A percentile compares a stretch with the other conserved stretches of the same genome.
These are phyloP conservation scores for Pluteus cervinus DNA, from an alignment of 768 basidiomycete genomes.

Conservation along the genomic window DNA sequence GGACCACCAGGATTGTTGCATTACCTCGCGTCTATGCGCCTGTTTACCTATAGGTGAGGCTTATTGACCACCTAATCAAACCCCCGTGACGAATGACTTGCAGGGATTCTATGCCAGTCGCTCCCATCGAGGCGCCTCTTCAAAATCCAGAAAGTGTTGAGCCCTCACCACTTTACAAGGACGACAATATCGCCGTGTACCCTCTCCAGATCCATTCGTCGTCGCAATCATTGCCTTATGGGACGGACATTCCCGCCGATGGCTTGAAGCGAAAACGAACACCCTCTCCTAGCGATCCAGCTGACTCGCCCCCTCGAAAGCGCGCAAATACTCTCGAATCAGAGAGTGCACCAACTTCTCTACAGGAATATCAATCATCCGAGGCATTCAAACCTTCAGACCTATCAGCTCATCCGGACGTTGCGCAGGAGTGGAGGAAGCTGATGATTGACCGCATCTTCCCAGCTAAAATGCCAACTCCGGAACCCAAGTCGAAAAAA, in stretches of 20 bases:
- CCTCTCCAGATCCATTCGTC: constrained; percentile 41
- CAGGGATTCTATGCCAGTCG: constrained; percentile 48
- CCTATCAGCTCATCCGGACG: constrained; percentile 38
- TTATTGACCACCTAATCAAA: not conserved
- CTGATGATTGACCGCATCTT: constrained; percentile 59
- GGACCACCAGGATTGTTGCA: constrained; percentile 76
- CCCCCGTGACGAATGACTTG: constrained; percentile 5
- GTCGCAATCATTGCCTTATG: constrained; percentile 2
- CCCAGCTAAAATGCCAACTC: constrained; percentile 28
- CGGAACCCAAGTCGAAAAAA: constrained; percentile 7
- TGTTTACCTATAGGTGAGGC: constrained; percentile 61
- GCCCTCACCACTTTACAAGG: constrained; percentile 58
- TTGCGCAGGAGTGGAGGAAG: constrained; percentile 51
- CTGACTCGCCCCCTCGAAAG: constrained; percentile 32
- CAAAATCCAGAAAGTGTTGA: constrained; percentile 20
- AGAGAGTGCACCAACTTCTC: too few relatives aligned
- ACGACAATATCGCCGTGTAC: constrained; percentile 61
- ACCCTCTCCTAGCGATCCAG: constrained; percentile 28
- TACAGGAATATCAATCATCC: too few relatives aligned
- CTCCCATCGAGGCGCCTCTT: constrained; percentile 34
- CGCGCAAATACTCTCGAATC: constrained; percentile 15
- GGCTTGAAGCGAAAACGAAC: constrained; percentile 41
- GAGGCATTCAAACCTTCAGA: too few relatives aligned
- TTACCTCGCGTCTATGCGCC: constrained; percentile 63
- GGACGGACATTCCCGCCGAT: too few relatives aligned